These are phyloP conservation scores for Nannizziopsis arthrosporioides DNA, from an alignment of 2,329 filamentous ascomycete genomes.

Conservation along the genomic window DNA sequence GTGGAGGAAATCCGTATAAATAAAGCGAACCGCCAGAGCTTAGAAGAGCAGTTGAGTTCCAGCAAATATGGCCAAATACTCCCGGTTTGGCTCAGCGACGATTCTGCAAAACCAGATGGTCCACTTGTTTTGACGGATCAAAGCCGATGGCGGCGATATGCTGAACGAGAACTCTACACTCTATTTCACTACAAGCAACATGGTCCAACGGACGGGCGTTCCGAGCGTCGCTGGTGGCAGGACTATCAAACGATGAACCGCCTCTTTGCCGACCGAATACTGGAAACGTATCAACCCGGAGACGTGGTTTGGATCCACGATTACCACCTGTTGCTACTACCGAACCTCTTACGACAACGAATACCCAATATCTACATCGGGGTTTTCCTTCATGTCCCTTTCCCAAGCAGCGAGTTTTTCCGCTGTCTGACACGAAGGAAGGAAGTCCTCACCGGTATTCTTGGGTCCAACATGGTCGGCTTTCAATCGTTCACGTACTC, in stretches of 20 bases:
- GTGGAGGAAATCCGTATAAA: constrained; percentile 61
- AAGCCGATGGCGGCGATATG: constrained; percentile 74
- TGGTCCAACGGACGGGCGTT: constrained; percentile 72
- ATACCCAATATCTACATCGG: constrained; percentile 84
- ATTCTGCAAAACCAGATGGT: constrained; percentile 57
- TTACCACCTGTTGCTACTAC: constrained; percentile 82
- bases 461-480: constrained; percentile 84
- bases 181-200: constrained; percentile 95
- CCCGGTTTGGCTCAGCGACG: constrained; percentile 81
- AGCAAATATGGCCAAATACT: constrained; percentile 66
- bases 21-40: constrained; percentile 54
- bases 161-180: constrained; percentile 82
- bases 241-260: constrained; percentile 92
- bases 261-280: constrained; percentile 78
- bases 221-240: constrained; percentile 72
- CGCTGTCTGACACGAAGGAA: constrained; percentile 78
- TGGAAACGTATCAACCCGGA: constrained; percentile 80
- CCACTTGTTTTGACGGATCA: constrained; percentile 66
- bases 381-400: constrained; percentile 88
- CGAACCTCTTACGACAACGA: constrained; percentile 74
- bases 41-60: constrained; percentile 63
- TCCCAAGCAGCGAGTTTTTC: constrained; percentile 92
- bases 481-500: constrained; percentile 96
- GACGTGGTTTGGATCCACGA: constrained; percentile 90
- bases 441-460: constrained; percentile 76